Evolutionary conservation across 2,329 filamentous ascomycete species (phyloP), one percentile per base, ranked within the genome.

Genomic region (Penicillium thymicola): DNA sequence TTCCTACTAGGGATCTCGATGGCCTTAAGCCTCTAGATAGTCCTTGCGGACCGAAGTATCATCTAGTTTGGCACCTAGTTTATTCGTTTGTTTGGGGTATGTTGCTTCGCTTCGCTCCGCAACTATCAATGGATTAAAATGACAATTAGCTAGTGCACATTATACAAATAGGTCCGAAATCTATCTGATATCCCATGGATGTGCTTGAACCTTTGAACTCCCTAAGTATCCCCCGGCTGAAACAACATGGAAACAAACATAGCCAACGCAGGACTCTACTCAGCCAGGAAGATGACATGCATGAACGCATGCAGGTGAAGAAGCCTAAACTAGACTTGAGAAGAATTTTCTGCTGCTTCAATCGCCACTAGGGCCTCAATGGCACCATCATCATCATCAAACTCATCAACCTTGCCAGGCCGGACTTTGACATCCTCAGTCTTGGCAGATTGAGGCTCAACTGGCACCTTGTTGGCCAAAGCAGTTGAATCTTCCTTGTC

Each of bases 321-420:
- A 32, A 38, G 14, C 25, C 48, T 52, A 54, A 48, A 30, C 30
- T 18, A 43, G 27, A n/a, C 27, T 40, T 32, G 41, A 50, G 41
- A 50, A 44, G 47, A 13, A 18, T 16, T 23, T 18, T 23, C 27
- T 11, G 63, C 46, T 23, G 56, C 55, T 34, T 70, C 67, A 46
- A 68, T 68, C 42, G 70, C 72, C 34, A 69, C 70, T 36, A 78
- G 62, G 45, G 72, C 73, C 56, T 78, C 74, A 28, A 78, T 60
- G 23, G 74, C 75, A 51, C 78, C 77, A 18, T 73, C 67, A 18
- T 73, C 67, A 58, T 78, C 77, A 41, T 77, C 75, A 60, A 76
- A 76, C 32, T 75, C 73, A 49, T 71, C 72, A 23, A 67, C 67
- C 38, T 43, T 57, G 36, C 64, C 51, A 18, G 63, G 54, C n/a